Percentiles rank a stretch among this genome's conserved stretches.
Conservation (phyloP, 2,329 filamentous ascomycete genomes). For the Tolypocladium paradoxum region DNA sequence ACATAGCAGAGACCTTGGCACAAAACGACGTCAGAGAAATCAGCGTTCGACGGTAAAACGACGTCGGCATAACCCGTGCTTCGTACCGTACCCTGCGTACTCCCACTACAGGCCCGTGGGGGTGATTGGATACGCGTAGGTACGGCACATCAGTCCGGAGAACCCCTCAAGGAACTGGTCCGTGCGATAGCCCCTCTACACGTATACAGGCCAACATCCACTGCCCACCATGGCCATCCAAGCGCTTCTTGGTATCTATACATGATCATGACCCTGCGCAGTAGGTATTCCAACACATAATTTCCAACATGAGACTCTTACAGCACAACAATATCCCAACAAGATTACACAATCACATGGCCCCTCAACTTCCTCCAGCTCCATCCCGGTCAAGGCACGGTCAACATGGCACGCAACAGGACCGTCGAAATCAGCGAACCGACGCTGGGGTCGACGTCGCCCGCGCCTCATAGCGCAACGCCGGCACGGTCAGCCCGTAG, state of each 20-base stretch:
- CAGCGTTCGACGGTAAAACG: not conserved
- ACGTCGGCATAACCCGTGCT: not conserved
- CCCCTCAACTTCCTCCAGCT: not conserved
- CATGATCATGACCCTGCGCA: not conserved
- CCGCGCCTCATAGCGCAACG: constrained; percentile 34
- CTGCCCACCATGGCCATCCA: not conserved
- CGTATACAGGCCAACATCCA: not conserved
- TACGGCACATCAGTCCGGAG: not conserved
- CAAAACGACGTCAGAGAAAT: not conserved
- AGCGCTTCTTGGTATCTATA: not conserved
- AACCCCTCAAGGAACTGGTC: not conserved
- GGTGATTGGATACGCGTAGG: not conserved
- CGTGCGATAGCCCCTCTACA: not conserved
- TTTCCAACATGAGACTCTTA: not conserved
- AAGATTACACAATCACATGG: not conserved
- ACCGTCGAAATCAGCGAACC: not conserved
- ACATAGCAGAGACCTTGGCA: not conserved
- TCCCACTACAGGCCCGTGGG: not conserved
- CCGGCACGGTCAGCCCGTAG: constrained; percentile 81
- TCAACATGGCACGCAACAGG: not conserved
- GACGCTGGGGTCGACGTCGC: constrained; percentile 11
- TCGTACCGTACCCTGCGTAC: not conserved
- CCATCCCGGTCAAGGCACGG: not conserved
- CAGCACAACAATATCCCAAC: not conserved
- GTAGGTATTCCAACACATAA: not conserved